phyloP scores from a whole-genome alignment of 1,139 yeast genomes.

The Diutina neorugosa region DNA sequence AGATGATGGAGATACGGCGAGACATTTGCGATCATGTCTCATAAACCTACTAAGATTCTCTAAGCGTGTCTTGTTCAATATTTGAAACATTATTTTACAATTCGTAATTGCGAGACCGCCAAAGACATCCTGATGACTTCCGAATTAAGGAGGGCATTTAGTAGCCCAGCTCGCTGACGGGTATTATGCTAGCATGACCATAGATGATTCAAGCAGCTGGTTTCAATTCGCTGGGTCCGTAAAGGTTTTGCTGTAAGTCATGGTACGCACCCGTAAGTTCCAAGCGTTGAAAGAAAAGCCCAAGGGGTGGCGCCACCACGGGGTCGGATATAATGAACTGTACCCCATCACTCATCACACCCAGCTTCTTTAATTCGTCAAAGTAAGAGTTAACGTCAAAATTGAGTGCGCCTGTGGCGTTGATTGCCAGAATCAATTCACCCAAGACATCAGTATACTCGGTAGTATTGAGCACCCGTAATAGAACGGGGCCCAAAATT shows the following conservation, averaged over 20 bases:
- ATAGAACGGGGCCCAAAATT: slow-evolving; percentile 17
- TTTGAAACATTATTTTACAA: not conserved
- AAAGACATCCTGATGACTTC: not conserved
- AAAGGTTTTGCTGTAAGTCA: slow-evolving; percentile 22
- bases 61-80: not conserved
- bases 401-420: slow-evolving; percentile 21
- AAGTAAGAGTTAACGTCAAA: slow-evolving; percentile 11
- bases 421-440: slow-evolving; percentile 17
- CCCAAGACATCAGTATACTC: slow-evolving; percentile 15
- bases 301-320: slow-evolving; percentile 22
- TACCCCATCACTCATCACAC: slow-evolving; percentile 14
- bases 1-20: too few species aligned
- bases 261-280: slow-evolving; percentile 22
- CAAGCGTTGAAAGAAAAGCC: slow-evolving; percentile 20
- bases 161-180: not conserved
- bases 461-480: slow-evolving; percentile 12
- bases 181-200: not conserved
- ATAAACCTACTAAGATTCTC: too few species aligned
- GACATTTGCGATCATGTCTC: too few species aligned
- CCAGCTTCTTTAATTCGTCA: slow-evolving; percentile 15
- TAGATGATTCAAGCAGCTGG: not conserved
- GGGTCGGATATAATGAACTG: slow-evolving; percentile 19
- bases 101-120: not conserved
- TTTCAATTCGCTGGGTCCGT: slow-evolving; percentile 12
- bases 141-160: not conserved